These are phyloP conservation scores for Dioscorea zingiberensis DNA, from an alignment of 106 monocot species.

Conservation along the genomic window DNA sequence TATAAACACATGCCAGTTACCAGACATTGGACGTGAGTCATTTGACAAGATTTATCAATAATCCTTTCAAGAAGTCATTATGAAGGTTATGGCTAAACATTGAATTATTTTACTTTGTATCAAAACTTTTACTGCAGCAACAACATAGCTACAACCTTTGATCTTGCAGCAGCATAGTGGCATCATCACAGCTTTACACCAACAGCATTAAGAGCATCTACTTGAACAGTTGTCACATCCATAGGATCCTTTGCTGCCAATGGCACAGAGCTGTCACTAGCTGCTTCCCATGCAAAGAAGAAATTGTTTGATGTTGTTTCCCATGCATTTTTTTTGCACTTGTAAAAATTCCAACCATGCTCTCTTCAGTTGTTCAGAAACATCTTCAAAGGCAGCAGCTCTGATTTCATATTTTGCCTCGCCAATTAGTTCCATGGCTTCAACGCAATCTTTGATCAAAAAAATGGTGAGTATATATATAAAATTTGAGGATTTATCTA, in stretches of 20 bases:
- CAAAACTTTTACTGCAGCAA: too few species aligned
- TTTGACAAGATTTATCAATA: too few species aligned
- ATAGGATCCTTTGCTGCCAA: slow-evolving; percentile 7
- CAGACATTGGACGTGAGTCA: too few species aligned
- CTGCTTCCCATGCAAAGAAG: slow-evolving; percentile 2
- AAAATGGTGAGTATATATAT: too few species aligned
- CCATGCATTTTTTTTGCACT: slow-evolving; percentile 9
- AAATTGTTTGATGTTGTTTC: too few species aligned
- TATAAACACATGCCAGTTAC: too few species aligned
- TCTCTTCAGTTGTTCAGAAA: slow-evolving; percentile 58
- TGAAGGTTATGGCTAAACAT: too few species aligned
- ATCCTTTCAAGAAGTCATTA: too few species aligned
- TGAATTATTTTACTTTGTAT: too few species aligned
- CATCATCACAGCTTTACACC: background rate
- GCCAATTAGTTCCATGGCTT: slow-evolving; percentile 40
- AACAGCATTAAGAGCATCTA: background rate
- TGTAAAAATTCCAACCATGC: slow-evolving; percentile 23
- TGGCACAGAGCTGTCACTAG: background rate
- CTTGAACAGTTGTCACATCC: slow-evolving; percentile 10
- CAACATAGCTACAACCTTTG: too few species aligned
- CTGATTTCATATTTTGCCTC: slow-evolving; percentile 75
- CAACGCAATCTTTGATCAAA: slow-evolving; percentile 76
- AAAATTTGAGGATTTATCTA: slow-evolving; percentile 69
- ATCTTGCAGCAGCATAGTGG: too few species aligned
- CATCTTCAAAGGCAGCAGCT: slow-evolving; percentile 61